phyloP scores from a whole-genome alignment of 768 basidiomycete genomes.

The Hygrocybe punicea region DNA sequence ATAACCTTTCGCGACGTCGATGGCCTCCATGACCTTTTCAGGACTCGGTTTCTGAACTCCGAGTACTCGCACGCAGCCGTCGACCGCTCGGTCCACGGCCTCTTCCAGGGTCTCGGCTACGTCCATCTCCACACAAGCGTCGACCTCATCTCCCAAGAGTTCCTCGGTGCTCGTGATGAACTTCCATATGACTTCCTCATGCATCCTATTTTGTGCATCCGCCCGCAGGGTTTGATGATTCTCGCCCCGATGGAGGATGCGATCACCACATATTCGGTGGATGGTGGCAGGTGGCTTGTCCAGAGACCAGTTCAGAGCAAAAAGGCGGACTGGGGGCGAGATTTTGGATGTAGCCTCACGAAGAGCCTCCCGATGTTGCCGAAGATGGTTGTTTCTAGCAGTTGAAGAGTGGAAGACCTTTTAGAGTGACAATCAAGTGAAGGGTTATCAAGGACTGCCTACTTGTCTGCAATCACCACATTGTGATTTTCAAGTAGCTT shows the following conservation, averaged over 20 bases:
- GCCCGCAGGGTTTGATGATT: conserved; percentile 83
- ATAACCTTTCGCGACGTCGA: conserved; percentile 44
- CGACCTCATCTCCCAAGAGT: conserved; percentile 61
- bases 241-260: conserved; percentile 69
- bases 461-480: conserved; percentile 94
- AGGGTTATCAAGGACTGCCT: conserved; percentile 23
- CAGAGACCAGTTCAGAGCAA: conserved; percentile 77
- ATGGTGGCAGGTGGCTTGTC: conserved; percentile 55
- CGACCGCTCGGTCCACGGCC: conserved; percentile 55
- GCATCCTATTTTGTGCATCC: conserved; percentile 45
- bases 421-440: background rate
- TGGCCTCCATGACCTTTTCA: conserved; percentile 55
- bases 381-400: conserved; percentile 80
- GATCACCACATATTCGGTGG: conserved; percentile 74
- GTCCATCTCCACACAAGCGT: conserved; percentile 65
- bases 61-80: conserved; percentile 54
- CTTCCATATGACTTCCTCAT: conserved; percentile 80
- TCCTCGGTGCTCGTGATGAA: conserved; percentile 68
- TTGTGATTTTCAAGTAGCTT: conserved; percentile 57
- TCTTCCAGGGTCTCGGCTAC: conserved; percentile 52
- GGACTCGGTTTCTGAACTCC: conserved; percentile 50
- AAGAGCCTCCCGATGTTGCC: conserved; percentile 71
- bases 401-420: background rate
- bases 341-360: conserved; percentile 48
- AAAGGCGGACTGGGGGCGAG: conserved; percentile 59